Evolutionary conservation across 768 basidiomycete genomes (phyloP), one percentile per base, ranked within the genome.

Genomic region (Suillus discolor): DNA sequence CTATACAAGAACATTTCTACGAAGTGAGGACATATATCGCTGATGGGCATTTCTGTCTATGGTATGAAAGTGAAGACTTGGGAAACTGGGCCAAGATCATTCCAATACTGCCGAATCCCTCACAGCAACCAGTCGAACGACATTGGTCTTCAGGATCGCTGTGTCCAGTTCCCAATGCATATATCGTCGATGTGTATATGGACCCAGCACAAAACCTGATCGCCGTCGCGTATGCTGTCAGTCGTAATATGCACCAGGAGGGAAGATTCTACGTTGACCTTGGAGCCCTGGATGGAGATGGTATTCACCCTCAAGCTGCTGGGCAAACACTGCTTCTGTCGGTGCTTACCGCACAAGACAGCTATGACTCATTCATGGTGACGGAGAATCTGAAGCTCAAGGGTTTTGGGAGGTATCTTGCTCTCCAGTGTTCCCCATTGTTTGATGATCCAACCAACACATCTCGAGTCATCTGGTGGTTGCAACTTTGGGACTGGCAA

Each of bases 401-500:
- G 36, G 12, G 15, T 25, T 59, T 25, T 3, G 63, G 63, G 55
- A 28, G n/a, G 23, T 36, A 61, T 45, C 20, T 64, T 55, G 55
- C 47, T 31, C 25, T 64, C n/a, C 36, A 57, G 42, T 13, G 57
- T 11, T 38, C 23, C 18, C 42, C 45, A 9, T 3, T 20, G 53
- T 9, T 23, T 20, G 18, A 42, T 28, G 31, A 51, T 51, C 25
- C 25, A 13, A 11, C 6, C 23, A 16, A 31, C 23, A 25, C 31
- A 20, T 16, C 6, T 36, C 11, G 16, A 18, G 54, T 16, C 18
- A 16, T 20, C n/a, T 64, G 57, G 63, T 60, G 23, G 23, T 25
- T 64, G 20, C 63, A 64, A 12, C 9, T 64, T 12, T 64, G 63
- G 63, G 45, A 64, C 42, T 60, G 63, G 63, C 42, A 64, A n/a